These are phyloP conservation scores for Kingdonia uniflora DNA, from an alignment of 164 flowering plant species.

Conservation along the genomic window DNA sequence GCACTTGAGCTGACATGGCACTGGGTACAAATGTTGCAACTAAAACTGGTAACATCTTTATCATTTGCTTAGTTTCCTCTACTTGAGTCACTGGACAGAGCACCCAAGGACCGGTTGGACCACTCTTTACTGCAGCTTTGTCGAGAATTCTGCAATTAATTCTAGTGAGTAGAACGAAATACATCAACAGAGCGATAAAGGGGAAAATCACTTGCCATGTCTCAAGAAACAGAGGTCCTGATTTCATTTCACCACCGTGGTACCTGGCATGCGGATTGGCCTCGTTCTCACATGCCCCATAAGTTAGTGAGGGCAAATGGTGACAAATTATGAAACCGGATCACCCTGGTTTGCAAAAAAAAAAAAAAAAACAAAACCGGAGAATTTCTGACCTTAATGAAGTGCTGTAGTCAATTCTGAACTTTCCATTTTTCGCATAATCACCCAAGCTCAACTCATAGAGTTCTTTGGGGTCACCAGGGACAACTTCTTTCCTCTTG, in stretches of 20 bases:
- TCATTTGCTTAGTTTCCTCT: slow-evolving; percentile 55
- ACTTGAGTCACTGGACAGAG: slow-evolving; percentile 51
- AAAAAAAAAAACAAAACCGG: no score
- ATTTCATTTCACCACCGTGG: no score
- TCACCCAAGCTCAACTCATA: slow-evolving; percentile 1
- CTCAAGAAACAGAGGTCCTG: no score
- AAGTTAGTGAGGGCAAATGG: no score
- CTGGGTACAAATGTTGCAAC: slow-evolving; percentile 43
- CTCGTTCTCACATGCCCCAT: no score
- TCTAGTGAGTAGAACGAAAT: background rate
- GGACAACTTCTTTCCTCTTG: background rate
- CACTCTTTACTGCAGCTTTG: slow-evolving; percentile 2
- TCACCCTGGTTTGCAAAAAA: no score
- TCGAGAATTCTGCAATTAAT: background rate
- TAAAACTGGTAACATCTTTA: slow-evolving; percentile 48
- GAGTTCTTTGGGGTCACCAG: background rate
- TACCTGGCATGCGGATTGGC: no score
- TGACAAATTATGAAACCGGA: no score
- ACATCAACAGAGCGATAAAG: background rate
- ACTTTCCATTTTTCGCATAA: background rate
- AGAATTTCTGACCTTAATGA: background rate
- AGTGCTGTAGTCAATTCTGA: background rate
- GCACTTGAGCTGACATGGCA: slow-evolving; percentile 30
- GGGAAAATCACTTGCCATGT: no score
- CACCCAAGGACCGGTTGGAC: background rate